These are phyloP conservation scores for Backusella tuberculispora DNA, from an alignment of 192 early-diverging fungal species.

Conservation along the genomic window DNA sequence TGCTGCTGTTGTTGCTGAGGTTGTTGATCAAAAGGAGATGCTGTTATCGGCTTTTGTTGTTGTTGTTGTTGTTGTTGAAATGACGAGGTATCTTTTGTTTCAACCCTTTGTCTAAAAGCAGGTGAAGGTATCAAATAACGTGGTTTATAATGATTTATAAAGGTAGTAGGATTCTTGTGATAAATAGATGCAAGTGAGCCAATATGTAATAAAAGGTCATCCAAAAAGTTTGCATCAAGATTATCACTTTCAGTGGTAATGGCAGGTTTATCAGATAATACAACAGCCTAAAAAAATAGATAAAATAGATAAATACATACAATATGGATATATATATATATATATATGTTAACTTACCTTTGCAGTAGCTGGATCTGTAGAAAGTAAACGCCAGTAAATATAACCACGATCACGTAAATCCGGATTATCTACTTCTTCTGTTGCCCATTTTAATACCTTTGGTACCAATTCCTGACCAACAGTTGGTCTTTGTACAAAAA, in stretches of 20 bases:
- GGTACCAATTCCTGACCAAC: constrained; percentile 93
- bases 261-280: constrained; percentile 91
- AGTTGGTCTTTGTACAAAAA: constrained; percentile 92
- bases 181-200: constrained; percentile 89
- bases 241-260: constrained; percentile 96
- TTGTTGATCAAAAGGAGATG: too few species aligned
- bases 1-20: background rate
- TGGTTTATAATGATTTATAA: constrained; percentile 73
- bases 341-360: too few species aligned
- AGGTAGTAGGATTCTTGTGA: constrained; percentile 86
- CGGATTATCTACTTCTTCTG: constrained; percentile 94
- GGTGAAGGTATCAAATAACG: constrained; percentile 56
- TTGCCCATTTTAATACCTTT: constrained; percentile 92
- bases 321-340: too few species aligned
- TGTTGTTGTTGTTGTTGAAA: constrained; percentile 16
- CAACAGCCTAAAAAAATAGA: constrained; percentile 63
- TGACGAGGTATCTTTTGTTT: background rate
- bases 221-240: constrained; percentile 80
- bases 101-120: constrained; percentile 43
- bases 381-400: constrained; percentile 97
- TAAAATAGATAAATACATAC: background rate
- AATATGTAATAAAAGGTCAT: constrained; percentile 88
- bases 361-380: constrained; percentile 89
- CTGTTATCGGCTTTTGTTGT: too few species aligned
- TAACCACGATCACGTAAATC: constrained; percentile 97